A percentile compares a stretch with the other conserved stretches of the same genome.
Evolutionary conservation across 2,329 filamentous ascomycete species (phyloP).

Genomic region (Furcasterigmium furcatum): DNA sequence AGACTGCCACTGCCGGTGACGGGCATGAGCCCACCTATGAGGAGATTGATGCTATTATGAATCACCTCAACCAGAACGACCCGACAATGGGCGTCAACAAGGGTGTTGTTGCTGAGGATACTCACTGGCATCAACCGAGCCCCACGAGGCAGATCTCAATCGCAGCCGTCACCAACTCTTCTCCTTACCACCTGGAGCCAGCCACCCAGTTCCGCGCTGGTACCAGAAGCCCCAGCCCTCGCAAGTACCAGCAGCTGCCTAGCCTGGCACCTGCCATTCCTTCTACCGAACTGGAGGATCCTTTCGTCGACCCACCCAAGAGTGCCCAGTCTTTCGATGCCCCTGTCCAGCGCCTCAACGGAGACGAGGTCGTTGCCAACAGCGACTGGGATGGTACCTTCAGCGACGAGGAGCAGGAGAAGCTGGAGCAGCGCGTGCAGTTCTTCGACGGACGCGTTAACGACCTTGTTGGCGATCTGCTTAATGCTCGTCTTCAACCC

Average conservation of each 20-base stretch:
- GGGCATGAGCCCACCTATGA: conserved; percentile 58
- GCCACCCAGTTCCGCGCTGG: conserved; percentile 59
- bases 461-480: conserved; percentile 72
- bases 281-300: conserved; percentile 59
- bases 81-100: conserved; percentile 74
- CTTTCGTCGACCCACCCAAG: conserved; percentile 51
- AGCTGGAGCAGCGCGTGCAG: conserved; percentile 73
- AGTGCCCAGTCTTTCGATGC: conserved; percentile 48
- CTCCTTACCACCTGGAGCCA: conserved; percentile 51
- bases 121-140: conserved; percentile 43
- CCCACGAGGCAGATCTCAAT: conserved; percentile 32
- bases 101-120: conserved; percentile 33
- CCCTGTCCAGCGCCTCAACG: conserved; percentile 61
- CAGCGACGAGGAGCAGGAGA: conserved; percentile 77
- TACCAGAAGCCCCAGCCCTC: conserved; percentile 70
- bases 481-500: conserved; percentile 75
- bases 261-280: conserved; percentile 40
- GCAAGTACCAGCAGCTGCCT: conserved; percentile 44
- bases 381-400: conserved; percentile 94
- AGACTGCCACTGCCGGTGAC: conserved; percentile 22
- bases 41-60: conserved; percentile 92
- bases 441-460: conserved; percentile 95
- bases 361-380: conserved; percentile 60
- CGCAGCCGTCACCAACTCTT: conserved; percentile 36
- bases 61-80: conserved; percentile 71